Conservation (phyloP, 2,329 filamentous ascomycete genomes). For the Helotiales sp. region DNA sequence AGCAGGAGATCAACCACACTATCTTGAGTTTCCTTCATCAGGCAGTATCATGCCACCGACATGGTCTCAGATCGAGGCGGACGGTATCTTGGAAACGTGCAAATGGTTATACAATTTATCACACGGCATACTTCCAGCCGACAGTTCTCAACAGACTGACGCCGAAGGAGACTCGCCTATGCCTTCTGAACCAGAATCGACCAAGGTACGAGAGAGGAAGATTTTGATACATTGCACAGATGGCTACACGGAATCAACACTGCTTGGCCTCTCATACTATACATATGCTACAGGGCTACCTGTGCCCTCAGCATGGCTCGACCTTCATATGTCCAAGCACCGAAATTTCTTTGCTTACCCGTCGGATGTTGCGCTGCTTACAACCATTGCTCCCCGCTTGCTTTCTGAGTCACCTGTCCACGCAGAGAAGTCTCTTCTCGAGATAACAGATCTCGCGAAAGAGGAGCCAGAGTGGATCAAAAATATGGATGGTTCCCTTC, state of each 20-base stretch:
- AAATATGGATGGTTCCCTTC: conserved; percentile 84
- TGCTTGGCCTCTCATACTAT: conserved; percentile 87
- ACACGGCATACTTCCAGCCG: conserved; percentile 55
- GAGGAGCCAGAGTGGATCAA: conserved; percentile 77
- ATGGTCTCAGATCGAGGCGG: conserved; percentile 79
- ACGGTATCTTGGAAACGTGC: conserved; percentile 82
- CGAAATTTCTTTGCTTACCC: conserved; percentile 97
- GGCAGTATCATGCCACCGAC: conserved; percentile 87
- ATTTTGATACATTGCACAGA: conserved; percentile 92
- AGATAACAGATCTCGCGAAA: conserved; percentile 53
- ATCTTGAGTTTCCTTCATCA: conserved; percentile 85
- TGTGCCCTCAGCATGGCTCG: conserved; percentile 83
- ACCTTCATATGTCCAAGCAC: conserved; percentile 74
- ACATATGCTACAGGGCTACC: conserved; percentile 86
- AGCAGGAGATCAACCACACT: conserved; percentile 41
- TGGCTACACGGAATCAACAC: conserved; percentile 91
- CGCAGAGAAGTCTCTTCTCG: conserved; percentile 49
- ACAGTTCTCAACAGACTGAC: conserved; percentile 29
- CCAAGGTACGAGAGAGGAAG: conserved; percentile 47
- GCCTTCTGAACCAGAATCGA: conserved; percentile 29
- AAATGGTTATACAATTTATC: conserved; percentile 87
- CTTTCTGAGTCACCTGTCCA: conserved; percentile 66
- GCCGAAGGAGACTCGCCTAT: conserved; percentile 58
- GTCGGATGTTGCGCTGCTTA: conserved; percentile 82
- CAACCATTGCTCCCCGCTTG: conserved; percentile 72